A percentile compares a stretch with the other conserved stretches of the same genome.
phyloP scores from a whole-genome alignment of 768 basidiomycete genomes.

The Russula sp. region DNA sequence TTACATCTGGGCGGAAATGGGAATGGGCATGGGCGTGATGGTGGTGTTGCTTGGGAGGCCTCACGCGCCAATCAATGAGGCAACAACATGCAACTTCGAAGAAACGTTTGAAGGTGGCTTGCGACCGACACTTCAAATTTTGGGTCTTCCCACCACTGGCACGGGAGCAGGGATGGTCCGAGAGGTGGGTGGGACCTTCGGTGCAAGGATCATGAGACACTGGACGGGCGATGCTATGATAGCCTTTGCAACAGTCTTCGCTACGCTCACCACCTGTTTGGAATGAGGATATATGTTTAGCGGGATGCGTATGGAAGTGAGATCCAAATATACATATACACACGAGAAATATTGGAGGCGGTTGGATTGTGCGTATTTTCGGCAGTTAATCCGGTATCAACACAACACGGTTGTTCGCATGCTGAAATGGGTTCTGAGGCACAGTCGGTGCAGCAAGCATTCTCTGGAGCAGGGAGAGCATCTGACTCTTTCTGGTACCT shows the following conservation, averaged over 20 bases:
- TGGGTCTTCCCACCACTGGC: background rate
- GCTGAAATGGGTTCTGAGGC: background rate
- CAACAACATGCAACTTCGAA: slow-evolving; percentile 18
- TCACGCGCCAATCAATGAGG: slow-evolving; percentile 13
- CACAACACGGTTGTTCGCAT: background rate
- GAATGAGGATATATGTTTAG: background rate
- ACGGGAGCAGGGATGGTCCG: background rate
- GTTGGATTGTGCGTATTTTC: background rate
- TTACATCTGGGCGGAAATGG: background rate
- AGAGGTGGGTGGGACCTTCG: background rate
- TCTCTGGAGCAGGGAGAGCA: background rate
- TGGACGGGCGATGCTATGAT: background rate
- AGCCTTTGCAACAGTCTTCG: background rate
- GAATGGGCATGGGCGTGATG: background rate
- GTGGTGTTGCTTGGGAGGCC: background rate
- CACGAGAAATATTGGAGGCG: background rate
- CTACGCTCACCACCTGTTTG: background rate
- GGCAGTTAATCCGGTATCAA: background rate
- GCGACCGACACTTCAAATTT: background rate
- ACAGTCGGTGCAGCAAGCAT: background rate
- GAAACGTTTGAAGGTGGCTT: slow-evolving; percentile 12
- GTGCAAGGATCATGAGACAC: background rate
- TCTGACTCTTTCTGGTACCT: too few species aligned
- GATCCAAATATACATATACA: background rate
- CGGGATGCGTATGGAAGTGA: background rate